Evolutionary conservation across 441 rosid genomes (phyloP).

Genomic region (Populus hybrid): DNA sequence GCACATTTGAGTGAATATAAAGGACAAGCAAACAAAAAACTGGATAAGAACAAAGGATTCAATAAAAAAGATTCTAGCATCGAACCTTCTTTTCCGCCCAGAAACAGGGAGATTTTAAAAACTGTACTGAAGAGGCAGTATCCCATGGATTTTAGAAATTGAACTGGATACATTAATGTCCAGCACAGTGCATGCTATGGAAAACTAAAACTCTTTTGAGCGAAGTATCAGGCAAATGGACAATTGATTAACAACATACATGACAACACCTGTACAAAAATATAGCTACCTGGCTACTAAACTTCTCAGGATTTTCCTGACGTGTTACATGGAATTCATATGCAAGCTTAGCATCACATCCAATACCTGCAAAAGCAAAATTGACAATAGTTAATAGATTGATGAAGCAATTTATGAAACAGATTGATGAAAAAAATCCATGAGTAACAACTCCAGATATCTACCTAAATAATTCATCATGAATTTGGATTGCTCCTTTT

Average conservation of each 20-base stretch:
- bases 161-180: not conserved
- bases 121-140: not conserved
- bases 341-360: constrained; percentile 80
- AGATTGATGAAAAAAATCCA: not conserved
- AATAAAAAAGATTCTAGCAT: not conserved
- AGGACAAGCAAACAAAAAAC: not conserved
- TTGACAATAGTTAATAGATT: constrained; percentile 12
- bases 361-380: constrained; percentile 48
- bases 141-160: not conserved
- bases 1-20: not conserved
- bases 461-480: constrained; percentile 76
- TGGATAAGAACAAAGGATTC: not conserved
- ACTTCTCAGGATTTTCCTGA: constrained; percentile 66
- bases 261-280: not conserved
- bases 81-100: not conserved
- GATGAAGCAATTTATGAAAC: constrained; percentile 13
- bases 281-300: constrained; percentile 53
- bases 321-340: constrained; percentile 64
- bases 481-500: constrained; percentile 44
- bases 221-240: not conserved
- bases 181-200: not conserved
- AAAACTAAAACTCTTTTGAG: not conserved
- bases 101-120: not conserved
- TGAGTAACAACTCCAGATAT: not conserved
- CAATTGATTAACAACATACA: not conserved